A percentile compares a stretch with the other conserved stretches of the same genome.
Conservation (phyloP, 169 alveolate species). For the Babesia ovis region DNA sequence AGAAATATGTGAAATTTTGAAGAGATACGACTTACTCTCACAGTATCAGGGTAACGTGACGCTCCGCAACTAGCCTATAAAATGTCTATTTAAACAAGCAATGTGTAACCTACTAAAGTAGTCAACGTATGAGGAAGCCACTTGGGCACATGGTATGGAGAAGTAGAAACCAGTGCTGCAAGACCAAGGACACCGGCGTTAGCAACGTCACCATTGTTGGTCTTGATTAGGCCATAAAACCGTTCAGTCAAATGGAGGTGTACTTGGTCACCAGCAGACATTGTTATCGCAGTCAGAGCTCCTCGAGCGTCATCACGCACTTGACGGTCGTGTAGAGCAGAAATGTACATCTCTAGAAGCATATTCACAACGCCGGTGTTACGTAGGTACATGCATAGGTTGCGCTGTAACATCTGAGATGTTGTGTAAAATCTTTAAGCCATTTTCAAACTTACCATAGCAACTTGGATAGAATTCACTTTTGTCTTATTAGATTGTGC, state of each 20-base stretch:
- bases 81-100: neutral
- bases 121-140: constrained; percentile 61
- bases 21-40: constrained; percentile 19
- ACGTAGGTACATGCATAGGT: constrained; percentile 50
- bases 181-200: constrained; percentile 49
- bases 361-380: constrained; percentile 6
- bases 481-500: constrained; percentile 11
- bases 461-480: constrained; percentile 10
- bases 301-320: constrained; percentile 19
- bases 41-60: constrained; percentile 33
- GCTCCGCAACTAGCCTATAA: constrained; percentile 58
- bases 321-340: constrained; percentile 23
- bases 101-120: constrained; percentile 31
- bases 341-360: constrained; percentile 13
- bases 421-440: neutral
- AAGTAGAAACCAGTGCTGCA: constrained; percentile 42
- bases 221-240: constrained; percentile 22
- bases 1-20: neutral
- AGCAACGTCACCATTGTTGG: constrained; percentile 1
- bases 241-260: constrained; percentile 35
- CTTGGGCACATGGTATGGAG: constrained; percentile 61
- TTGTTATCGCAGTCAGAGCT: constrained; percentile 24
- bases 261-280: constrained; percentile 27
- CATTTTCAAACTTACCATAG: constrained; percentile 9
- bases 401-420: constrained; percentile 26